phyloP scores from a whole-genome alignment of 768 basidiomycete species.

The Agrocybe pediades region DNA sequence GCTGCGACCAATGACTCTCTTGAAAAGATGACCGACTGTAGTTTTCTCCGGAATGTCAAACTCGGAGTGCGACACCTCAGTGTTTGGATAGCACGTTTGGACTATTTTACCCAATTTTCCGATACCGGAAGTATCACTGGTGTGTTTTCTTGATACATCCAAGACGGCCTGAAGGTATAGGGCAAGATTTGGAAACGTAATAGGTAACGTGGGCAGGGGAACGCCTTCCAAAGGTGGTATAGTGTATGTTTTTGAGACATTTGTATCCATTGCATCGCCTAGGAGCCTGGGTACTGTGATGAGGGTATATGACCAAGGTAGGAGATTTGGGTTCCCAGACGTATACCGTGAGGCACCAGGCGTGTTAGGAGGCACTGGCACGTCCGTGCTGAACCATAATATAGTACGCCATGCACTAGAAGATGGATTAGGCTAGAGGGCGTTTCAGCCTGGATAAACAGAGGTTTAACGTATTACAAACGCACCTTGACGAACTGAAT shows the following conservation, averaged over 20 bases:
- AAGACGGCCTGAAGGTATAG: constrained; percentile 74
- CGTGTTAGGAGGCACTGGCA: constrained; percentile 52
- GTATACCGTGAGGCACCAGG: constrained; percentile 48
- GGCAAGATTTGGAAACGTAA: constrained; percentile 75
- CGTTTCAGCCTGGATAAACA: neutral
- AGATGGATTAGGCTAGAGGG: constrained; percentile 55
- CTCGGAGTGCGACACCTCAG: constrained; percentile 30
- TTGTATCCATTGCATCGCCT: constrained; percentile 62
- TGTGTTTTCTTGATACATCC: constrained; percentile 64
- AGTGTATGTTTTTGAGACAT: constrained; percentile 69
- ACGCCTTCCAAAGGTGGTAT: constrained; percentile 61
- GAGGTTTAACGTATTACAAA: neutral
- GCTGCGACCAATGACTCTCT: constrained; percentile 59
- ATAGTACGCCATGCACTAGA: constrained; percentile 72
- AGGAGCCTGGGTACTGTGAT: constrained; percentile 61
- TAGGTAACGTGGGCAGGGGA: constrained; percentile 72
- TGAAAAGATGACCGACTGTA: constrained; percentile 55
- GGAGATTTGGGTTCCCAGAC: constrained; percentile 59
- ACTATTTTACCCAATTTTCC: constrained; percentile 73
- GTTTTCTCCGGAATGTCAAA: constrained; percentile 34
- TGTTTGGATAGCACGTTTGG: constrained; percentile 62
- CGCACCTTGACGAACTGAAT: constrained; percentile 79
- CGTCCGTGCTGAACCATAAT: constrained; percentile 77
- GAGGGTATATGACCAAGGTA: constrained; percentile 75
- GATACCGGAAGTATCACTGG: constrained; percentile 58